A percentile compares a stretch with the other conserved stretches of the same genome.
Evolutionary conservation across 148 eudicot genomes (phyloP).

Genomic region (Suaeda aralocaspica): DNA sequence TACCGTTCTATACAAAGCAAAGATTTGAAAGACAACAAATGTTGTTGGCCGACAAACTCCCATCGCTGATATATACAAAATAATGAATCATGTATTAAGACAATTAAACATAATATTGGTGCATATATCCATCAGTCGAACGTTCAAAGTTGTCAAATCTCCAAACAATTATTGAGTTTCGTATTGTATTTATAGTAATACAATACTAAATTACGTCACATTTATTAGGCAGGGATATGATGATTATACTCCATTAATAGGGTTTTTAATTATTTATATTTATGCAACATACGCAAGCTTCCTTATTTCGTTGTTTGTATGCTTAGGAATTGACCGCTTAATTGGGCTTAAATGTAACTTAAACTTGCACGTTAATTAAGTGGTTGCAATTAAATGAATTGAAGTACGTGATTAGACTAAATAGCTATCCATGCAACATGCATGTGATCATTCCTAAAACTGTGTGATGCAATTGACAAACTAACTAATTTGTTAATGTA

Average conservation of each 20-base stretch:
- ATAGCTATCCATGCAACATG: not conserved
- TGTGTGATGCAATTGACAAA: not conserved
- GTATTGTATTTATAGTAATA: not conserved
- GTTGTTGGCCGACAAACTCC: conserved; percentile 8
- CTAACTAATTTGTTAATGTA: too few species aligned
- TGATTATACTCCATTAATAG: not conserved
- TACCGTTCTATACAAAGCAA: not conserved
- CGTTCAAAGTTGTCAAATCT: not conserved
- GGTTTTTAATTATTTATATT: not conserved
- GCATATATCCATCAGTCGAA: not conserved
- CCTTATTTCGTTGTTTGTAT: conserved; percentile 2
- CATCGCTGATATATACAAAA: not conserved
- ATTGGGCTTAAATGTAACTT: not conserved
- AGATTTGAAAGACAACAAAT: not conserved
- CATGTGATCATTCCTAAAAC: too few species aligned
- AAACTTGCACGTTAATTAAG: too few species aligned
- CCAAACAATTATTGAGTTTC: not conserved
- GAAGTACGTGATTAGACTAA: not conserved
- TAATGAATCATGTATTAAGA: not conserved
- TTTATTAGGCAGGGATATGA: not conserved
- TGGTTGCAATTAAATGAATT: too few species aligned
- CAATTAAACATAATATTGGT: not conserved
- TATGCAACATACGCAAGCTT: not conserved
- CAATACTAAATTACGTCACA: not conserved
- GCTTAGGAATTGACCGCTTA: not conserved